phyloP scores from a whole-genome alignment of 305 asterid genomes.

The Lippia alba region DNA sequence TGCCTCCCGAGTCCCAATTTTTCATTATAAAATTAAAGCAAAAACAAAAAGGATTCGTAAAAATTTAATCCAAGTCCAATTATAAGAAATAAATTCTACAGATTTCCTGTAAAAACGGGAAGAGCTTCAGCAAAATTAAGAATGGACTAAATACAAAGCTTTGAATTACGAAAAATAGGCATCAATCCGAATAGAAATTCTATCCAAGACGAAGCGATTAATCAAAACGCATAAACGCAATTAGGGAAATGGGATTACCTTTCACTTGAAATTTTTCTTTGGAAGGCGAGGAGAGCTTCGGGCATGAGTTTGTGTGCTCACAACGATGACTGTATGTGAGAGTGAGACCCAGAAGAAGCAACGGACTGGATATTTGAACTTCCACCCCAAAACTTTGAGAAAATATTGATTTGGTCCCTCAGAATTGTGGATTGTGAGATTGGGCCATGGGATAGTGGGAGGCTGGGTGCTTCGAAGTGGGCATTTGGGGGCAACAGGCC shows the following conservation, averaged over 20 bases:
- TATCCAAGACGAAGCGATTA: conserved; percentile 12
- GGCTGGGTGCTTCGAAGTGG: not conserved
- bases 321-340: not conserved
- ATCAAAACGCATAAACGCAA: not conserved
- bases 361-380: conserved; percentile 26
- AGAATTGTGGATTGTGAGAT: not conserved
- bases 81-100: not conserved
- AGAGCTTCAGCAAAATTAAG: conserved; percentile 15
- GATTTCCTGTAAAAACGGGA: not conserved
- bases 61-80: not conserved
- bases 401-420: not conserved
- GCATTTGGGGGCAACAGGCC: not conserved
- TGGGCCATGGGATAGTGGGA: not conserved
- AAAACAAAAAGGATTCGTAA: not conserved
- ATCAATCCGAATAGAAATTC: conserved; percentile 15
- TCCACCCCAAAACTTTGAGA: conserved; percentile 20
- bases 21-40: not conserved
- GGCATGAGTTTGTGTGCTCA: not conserved
- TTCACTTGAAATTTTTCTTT: conserved; percentile 34
- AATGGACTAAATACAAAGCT: conserved; percentile 36
- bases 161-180: conserved; percentile 19
- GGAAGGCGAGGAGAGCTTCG: conserved; percentile 3
- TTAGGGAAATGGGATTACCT: conserved; percentile 43
- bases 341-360: not conserved
- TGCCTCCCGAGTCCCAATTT: conserved; percentile 9